Conservation (phyloP, 2,329 filamentous ascomycete genomes). For the Xylaria sp. region DNA sequence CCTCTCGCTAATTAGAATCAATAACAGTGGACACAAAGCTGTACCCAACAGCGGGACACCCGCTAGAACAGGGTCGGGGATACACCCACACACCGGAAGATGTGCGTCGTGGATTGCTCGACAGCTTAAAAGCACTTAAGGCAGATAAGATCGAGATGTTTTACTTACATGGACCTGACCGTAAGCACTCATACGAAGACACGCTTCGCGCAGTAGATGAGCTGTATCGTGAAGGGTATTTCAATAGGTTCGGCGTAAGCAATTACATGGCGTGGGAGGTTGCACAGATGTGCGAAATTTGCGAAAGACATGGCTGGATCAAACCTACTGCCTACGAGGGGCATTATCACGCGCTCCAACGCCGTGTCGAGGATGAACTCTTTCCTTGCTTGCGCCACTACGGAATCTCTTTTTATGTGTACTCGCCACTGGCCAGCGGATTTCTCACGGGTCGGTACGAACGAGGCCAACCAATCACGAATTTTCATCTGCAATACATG, state of each 20-base stretch:
- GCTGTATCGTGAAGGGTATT: slow-evolving; percentile 47
- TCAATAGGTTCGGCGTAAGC: slow-evolving; percentile 57
- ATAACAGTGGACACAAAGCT: slow-evolving; percentile 56
- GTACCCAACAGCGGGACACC: slow-evolving; percentile 21
- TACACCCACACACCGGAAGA: slow-evolving; percentile 46
- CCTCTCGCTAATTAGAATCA: background rate
- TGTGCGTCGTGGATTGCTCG: slow-evolving; percentile 48
- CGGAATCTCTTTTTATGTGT: slow-evolving; percentile 58
- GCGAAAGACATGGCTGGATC: slow-evolving; percentile 54
- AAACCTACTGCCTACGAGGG: slow-evolving; percentile 61
- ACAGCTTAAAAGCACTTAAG: slow-evolving; percentile 50
- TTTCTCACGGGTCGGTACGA: slow-evolving; percentile 32
- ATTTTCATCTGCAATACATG: slow-evolving; percentile 19
- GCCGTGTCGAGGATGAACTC: slow-evolving; percentile 56
- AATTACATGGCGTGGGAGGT: slow-evolving; percentile 61
- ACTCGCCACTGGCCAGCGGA: slow-evolving; percentile 45
- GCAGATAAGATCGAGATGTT: slow-evolving; percentile 39
- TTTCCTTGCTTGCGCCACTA: slow-evolving; percentile 56
- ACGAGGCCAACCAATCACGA: slow-evolving; percentile 13
- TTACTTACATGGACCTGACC: slow-evolving; percentile 57
- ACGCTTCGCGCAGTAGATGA: slow-evolving; percentile 56
- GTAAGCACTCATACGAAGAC: slow-evolving; percentile 55
- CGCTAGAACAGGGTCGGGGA: slow-evolving; percentile 10
- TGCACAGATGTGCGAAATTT: slow-evolving; percentile 55
- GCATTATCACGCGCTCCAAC: slow-evolving; percentile 58